These are phyloP conservation scores for Volvariella volvacea DNA, from an alignment of 1,284 basidiomycete species.

Conservation along the genomic window DNA sequence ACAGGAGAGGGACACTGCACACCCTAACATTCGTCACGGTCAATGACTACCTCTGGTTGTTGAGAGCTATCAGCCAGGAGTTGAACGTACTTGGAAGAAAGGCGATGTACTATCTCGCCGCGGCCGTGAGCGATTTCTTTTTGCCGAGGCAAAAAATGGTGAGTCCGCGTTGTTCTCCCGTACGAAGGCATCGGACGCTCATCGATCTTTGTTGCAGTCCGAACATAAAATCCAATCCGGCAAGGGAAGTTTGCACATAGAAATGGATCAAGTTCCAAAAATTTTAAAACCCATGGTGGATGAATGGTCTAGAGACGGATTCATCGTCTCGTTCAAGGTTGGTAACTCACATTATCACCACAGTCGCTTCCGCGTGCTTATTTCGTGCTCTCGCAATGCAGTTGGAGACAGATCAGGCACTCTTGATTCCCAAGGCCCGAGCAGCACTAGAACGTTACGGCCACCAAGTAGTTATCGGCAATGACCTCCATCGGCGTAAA, in stretches of 20 bases:
- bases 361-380: background rate
- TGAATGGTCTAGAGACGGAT: conserved; percentile 90
- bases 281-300: conserved; percentile 89
- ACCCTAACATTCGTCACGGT: conserved; percentile 91
- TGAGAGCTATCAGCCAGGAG: conserved; percentile 77
- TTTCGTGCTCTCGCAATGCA: conserved; percentile 24
- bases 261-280: conserved; percentile 99
- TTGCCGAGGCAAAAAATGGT: conserved; percentile 87
- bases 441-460: conserved; percentile 89
- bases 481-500: conserved; percentile 87
- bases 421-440: conserved; percentile 89
- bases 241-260: conserved; percentile 86
- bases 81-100: conserved; percentile 61
- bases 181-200: background rate
- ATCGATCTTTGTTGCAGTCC: conserved; percentile 44
- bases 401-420: conserved; percentile 86
- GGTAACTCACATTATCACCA: conserved; percentile 1
- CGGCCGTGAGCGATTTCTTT: conserved; percentile 98
- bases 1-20: conserved; percentile 68
- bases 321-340: conserved; percentile 96
- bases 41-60: conserved; percentile 93
- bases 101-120: conserved; percentile 94
- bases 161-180: conserved; percentile 20
- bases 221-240: conserved; percentile 98
- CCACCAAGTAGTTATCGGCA: conserved; percentile 96